phyloP scores from a whole-genome alignment of 768 basidiomycete species.

The Neoboletus brunneissimus region DNA sequence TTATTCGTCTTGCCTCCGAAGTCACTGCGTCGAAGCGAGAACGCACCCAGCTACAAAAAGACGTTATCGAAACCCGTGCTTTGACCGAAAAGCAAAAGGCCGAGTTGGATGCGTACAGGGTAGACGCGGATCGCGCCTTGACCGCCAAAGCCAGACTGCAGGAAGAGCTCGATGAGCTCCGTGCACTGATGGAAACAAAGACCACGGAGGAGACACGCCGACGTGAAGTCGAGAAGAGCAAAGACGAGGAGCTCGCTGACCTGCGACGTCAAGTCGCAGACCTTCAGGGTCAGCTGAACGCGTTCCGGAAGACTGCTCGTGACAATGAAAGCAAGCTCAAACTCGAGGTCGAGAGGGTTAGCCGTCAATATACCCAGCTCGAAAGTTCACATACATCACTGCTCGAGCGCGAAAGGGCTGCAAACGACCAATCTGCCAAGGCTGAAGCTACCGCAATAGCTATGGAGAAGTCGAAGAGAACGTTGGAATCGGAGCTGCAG shows the following conservation, averaged over 20 bases:
- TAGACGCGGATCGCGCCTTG: conserved; percentile 47
- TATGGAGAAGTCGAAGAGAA: conserved; percentile 66
- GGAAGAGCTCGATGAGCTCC: conserved; percentile 82
- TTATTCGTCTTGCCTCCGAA: conserved; percentile 52
- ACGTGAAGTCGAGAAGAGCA: conserved; percentile 81
- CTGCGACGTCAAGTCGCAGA: conserved; percentile 62
- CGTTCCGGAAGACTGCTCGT: conserved; percentile 56
- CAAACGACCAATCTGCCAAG: conserved; percentile 49
- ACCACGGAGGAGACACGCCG: conserved; percentile 82
- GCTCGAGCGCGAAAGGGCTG: conserved; percentile 54
- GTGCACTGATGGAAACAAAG: conserved; percentile 80
- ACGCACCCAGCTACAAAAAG: conserved; percentile 50
- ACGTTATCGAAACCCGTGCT: conserved; percentile 66
- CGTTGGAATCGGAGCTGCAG: conserved; percentile 70
- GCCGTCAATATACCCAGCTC: conserved; percentile 58
- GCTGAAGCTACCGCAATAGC: conserved; percentile 49
- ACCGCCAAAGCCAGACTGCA: conserved; percentile 60
- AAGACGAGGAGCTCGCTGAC: conserved; percentile 76
- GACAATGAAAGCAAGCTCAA: conserved; percentile 73
- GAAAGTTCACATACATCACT: conserved; percentile 62
- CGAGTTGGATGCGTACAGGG: conserved; percentile 59
- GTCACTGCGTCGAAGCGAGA: conserved; percentile 54
- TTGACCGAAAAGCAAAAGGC: conserved; percentile 63
- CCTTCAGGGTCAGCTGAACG: conserved; percentile 65
- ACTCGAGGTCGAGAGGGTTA: conserved; percentile 66